Base-by-base conservation (phyloP, 2,329 filamentous ascomycete genomes). In the Pseudogymnoascus sp. region DNA sequence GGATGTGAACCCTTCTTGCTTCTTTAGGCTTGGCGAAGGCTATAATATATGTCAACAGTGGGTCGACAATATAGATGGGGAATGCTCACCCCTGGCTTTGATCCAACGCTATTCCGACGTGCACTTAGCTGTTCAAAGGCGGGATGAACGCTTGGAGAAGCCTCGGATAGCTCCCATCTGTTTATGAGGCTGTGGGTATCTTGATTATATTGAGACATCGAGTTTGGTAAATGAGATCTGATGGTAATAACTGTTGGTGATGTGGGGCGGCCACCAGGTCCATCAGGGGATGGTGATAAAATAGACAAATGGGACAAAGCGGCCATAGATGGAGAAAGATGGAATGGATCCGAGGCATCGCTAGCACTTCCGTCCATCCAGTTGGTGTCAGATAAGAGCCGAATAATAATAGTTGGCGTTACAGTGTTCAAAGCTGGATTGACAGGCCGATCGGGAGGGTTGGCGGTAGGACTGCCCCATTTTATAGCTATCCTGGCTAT, bases 91-190 rank as follows among this genome's bases (percentile, higher is more conserved):
- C 62, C 65, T 43, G 71, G 68, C 59, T 58, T 41, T 35, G 63
- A 64, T 4, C 65, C 69, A 35, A 69, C 73, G 64, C 80, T 84
- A 70, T 84, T 85, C 69, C 85, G 85, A 68, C 88, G 84, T 45
- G 82, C 80, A 6, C 86, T 84, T 25, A 95, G 80, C 68, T 93
- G 88, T 67, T 91, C 88, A 72, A 96, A 93, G 11, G 88, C 88
- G 1, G 87, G 77, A 71, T 95, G 89, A 6, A 96, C 77, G 8
- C 77, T 80, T 66, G 88, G 85, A n/a, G 82, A 76, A 58, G 84
- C 81, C 33, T 89, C 85, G 33, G 83, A 80, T 8, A 93, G 73
- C 68, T 95, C 88, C 93, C 93, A 97, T 65, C 89, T 84, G 66
- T 91, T 87, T 65, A 97, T 80, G 41, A 93, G 83, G 67, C 88